Percentiles rank a stretch among this genome's conserved stretches.
Evolutionary conservation across 2,329 filamentous ascomycete species (phyloP).

Genomic region (Fonsecaea pugnacius): DNA sequence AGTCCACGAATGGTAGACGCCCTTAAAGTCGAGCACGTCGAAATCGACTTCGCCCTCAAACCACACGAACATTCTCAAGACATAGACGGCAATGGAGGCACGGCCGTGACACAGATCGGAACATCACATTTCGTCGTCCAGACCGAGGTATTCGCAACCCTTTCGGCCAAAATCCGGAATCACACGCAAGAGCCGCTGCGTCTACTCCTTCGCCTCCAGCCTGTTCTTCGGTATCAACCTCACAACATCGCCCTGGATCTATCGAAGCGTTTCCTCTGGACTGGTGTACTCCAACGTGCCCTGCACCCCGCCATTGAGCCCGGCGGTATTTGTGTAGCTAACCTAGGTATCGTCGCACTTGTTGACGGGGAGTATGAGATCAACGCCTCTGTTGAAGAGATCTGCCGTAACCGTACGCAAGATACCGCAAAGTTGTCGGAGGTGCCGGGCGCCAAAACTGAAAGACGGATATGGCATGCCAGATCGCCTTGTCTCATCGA

Average conservation of each 20-base stretch:
- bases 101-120: slow-evolving; percentile 46
- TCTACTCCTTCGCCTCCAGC: slow-evolving; percentile 75
- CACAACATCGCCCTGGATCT: slow-evolving; percentile 76
- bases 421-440: slow-evolving; percentile 33
- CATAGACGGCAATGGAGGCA: slow-evolving; percentile 18
- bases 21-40: slow-evolving; percentile 78
- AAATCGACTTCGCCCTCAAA: slow-evolving; percentile 58
- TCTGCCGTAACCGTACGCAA: slow-evolving; percentile 43
- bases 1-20: slow-evolving; percentile 77
- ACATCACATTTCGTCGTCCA: slow-evolving; percentile 53
- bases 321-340: slow-evolving; percentile 63
- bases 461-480: slow-evolving; percentile 43
- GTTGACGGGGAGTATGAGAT: slow-evolving; percentile 84
- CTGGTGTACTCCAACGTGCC: slow-evolving; percentile 77
- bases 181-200: slow-evolving; percentile 69
- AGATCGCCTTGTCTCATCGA: slow-evolving; percentile 42
- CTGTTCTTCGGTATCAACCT: slow-evolving; percentile 73
- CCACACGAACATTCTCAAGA: slow-evolving; percentile 29
- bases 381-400: slow-evolving; percentile 79
- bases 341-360: slow-evolving; percentile 73
- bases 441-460: slow-evolving; percentile 26
- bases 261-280: slow-evolving; percentile 80
- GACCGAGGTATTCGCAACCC: slow-evolving; percentile 68
- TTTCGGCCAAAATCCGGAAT: slow-evolving; percentile 76
- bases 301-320: slow-evolving; percentile 65